Evolutionary conservation across 2,329 filamentous ascomycete species (phyloP).

Genomic region (Colletotrichum tropicicola): DNA sequence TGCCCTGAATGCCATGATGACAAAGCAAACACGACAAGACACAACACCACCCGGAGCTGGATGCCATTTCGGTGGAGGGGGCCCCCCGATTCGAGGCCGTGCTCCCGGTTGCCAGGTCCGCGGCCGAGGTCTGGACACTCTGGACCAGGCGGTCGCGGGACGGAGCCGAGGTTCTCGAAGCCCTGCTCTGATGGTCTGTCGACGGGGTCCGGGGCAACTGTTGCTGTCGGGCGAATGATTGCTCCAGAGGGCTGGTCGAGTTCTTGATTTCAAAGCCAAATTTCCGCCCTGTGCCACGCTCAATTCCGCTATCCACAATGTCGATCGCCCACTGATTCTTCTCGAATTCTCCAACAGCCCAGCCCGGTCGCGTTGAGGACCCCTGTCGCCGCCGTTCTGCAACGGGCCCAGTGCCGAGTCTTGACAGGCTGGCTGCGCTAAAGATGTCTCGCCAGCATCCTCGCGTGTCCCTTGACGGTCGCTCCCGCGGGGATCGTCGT

Average conservation of each 20-base stretch:
- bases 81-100: background rate
- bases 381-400: background rate
- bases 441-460: slow-evolving; percentile 11
- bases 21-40: slow-evolving; percentile 7
- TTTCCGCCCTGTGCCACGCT: background rate
- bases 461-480: slow-evolving; percentile 19
- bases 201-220: slow-evolving; percentile 21
- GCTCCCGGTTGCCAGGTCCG: slow-evolving; percentile 11
- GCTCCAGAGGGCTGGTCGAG: slow-evolving; percentile 2
- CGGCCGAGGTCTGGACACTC: slow-evolving; percentile 25
- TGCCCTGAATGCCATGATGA: slow-evolving; percentile 18
- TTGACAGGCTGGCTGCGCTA: background rate
- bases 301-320: slow-evolving; percentile 12
- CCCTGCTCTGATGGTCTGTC: background rate
- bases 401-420: background rate
- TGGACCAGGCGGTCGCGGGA: slow-evolving; percentile 5
- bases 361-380: background rate
- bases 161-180: slow-evolving; percentile 15
- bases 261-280: slow-evolving; percentile 31
- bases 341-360: slow-evolving; percentile 3
- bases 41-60: background rate
- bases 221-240: slow-evolving; percentile 17
- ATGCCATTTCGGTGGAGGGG: slow-evolving; percentile 6
- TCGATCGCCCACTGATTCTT: slow-evolving; percentile 15
- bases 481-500: background rate